A percentile compares a stretch with the other conserved stretches of the same genome.
phyloP scores from a whole-genome alignment of 2,329 filamentous ascomycete genomes.

The Nemania serpens region DNA sequence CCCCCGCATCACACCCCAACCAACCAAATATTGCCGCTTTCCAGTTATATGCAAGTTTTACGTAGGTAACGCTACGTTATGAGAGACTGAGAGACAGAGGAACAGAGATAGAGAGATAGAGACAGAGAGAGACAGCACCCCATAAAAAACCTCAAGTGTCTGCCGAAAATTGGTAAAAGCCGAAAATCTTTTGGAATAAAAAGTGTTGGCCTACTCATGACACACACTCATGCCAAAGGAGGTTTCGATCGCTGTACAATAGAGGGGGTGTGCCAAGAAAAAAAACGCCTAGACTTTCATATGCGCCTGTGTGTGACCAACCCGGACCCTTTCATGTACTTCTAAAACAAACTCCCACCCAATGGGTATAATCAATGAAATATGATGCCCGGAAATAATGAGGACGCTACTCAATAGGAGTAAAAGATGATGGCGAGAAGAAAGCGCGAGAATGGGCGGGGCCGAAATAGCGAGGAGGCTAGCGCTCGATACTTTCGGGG shows the following conservation, averaged over 20 bases:
- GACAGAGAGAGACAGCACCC: too few relatives aligned
- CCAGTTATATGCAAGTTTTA: constrained; percentile 28
- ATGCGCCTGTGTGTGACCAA: constrained; percentile 8
- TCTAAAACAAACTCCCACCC: constrained; percentile 30
- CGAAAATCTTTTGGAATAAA: too few relatives aligned
- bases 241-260: constrained; percentile 17
- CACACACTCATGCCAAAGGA: constrained; percentile 7
- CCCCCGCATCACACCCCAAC: constrained; percentile 7
- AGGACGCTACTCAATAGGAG: constrained; percentile 11
- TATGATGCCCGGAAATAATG: constrained; percentile 10
- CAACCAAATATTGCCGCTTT: constrained; percentile 7
- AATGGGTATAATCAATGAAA: constrained; percentile 30
- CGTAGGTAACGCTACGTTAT: too few relatives aligned
- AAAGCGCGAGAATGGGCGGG: background rate
- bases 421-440: background rate
- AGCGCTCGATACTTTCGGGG: constrained; percentile 72
- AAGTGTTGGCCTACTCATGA: background rate
- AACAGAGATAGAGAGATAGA: too few relatives aligned
- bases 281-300: constrained; percentile 25
- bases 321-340: constrained; percentile 12
- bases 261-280: constrained; percentile 7
- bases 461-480: constrained; percentile 18
- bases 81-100: too few relatives aligned
- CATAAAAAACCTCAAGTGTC: too few relatives aligned
- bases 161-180: too few relatives aligned